phyloP scores from a whole-genome alignment of 2,329 filamentous ascomycete genomes.

The Aspergillus oerlinghausenensis region DNA sequence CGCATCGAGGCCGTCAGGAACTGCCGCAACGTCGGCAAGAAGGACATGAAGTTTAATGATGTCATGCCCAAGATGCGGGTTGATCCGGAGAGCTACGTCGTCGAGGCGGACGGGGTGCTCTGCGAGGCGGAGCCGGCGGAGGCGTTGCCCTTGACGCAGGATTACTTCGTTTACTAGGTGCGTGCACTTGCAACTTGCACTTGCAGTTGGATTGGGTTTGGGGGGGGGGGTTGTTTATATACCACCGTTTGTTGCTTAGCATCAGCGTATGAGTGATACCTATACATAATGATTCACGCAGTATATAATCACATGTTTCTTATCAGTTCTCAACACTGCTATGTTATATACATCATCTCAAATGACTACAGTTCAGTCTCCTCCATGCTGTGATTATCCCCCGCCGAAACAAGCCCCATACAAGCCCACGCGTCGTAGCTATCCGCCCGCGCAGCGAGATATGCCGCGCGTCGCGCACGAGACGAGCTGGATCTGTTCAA shows the following conservation, averaged over 20 bases:
- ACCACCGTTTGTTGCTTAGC: neutral
- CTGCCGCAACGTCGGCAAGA: slow-evolving; percentile 72
- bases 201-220: neutral
- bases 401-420: slow-evolving; percentile 40
- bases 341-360: neutral
- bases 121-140: slow-evolving; percentile 70
- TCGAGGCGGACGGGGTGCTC: slow-evolving; percentile 75
- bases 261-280: neutral
- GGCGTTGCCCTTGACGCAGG: slow-evolving; percentile 70
- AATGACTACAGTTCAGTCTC: slow-evolving; percentile 38
- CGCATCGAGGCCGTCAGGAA: slow-evolving; percentile 73
- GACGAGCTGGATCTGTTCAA: slow-evolving; percentile 14
- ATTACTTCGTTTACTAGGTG: slow-evolving; percentile 18
- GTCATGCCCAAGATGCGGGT: slow-evolving; percentile 81
- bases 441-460: slow-evolving; percentile 37
- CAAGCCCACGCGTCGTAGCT: slow-evolving; percentile 42
- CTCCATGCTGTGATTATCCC: slow-evolving; percentile 39
- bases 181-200: neutral
- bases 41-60: slow-evolving; percentile 88
- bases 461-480: slow-evolving; percentile 31
- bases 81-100: slow-evolving; percentile 82
- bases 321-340: too few species aligned
- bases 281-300: neutral
- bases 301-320: neutral
- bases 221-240: neutral